Evolutionary conservation across 2,329 filamentous ascomycete genomes (phyloP).

Genomic region (Ascochyta viciae-villosae): DNA sequence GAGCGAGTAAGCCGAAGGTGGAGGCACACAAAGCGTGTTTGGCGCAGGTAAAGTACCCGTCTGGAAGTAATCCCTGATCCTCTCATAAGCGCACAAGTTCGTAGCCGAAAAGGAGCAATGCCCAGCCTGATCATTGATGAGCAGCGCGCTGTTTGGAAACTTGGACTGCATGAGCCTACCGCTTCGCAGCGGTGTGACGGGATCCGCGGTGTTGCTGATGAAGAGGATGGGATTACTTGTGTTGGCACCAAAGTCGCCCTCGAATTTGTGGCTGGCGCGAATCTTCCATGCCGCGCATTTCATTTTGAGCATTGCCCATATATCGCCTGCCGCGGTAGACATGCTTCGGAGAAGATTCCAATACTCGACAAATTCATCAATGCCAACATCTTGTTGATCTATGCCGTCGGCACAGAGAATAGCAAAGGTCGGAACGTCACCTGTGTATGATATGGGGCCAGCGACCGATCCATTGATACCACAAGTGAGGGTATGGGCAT

Average conservation of each 20-base stretch:
- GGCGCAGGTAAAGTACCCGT: conserved; percentile 53
- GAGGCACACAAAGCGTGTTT: conserved; percentile 54
- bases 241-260: conserved; percentile 39
- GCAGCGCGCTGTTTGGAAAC: conserved; percentile 54
- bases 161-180: conserved; percentile 50
- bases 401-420: conserved; percentile 53
- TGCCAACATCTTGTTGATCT: conserved; percentile 35
- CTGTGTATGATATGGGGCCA: not conserved
- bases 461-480: conserved; percentile 28
- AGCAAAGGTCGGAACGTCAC: conserved; percentile 25
- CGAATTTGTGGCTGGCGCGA: conserved; percentile 44
- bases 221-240: conserved; percentile 64
- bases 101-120: conserved; percentile 56
- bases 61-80: conserved; percentile 51
- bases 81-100: conserved; percentile 44
- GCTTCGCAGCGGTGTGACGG: conserved; percentile 63
- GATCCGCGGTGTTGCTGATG: conserved; percentile 64
- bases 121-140: conserved; percentile 52
- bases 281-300: conserved; percentile 51
- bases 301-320: conserved; percentile 49
- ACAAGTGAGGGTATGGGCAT: conserved; percentile 38
- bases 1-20: conserved; percentile 41
- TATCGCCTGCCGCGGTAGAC: conserved; percentile 46
- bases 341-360: conserved; percentile 42
- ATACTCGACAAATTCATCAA: conserved; percentile 43